These are phyloP conservation scores for Camellia oleifera DNA, from an alignment of 179 eudicot species.

Conservation along the genomic window DNA sequence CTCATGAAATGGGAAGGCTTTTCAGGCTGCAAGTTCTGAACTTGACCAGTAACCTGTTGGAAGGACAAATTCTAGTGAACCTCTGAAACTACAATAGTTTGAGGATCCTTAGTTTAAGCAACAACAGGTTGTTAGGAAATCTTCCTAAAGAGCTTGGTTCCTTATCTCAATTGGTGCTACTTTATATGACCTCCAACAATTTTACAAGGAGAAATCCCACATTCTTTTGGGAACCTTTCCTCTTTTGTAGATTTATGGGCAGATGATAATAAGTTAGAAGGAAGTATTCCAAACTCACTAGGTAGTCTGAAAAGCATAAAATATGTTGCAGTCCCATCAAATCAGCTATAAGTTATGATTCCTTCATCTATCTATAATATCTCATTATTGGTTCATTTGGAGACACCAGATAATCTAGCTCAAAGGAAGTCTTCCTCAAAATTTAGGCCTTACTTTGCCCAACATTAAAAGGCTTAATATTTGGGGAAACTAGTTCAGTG, in stretches of 20 bases:
- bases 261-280: neutral
- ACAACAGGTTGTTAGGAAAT: neutral
- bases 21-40: neutral
- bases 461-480: neutral
- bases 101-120: neutral
- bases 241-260: neutral
- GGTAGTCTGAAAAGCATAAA: neutral
- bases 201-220: neutral
- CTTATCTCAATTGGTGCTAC: neutral
- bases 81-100: neutral
- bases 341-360: conserved; percentile 5
- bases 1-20: neutral
- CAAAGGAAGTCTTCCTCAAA: conserved; percentile 17
- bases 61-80: neutral
- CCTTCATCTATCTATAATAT: conserved; percentile 10
- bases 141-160: neutral
- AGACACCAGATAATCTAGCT: neutral
- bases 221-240: neutral
- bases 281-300: neutral
- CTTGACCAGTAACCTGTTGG: neutral
- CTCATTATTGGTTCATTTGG: neutral
- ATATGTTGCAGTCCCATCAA: neutral
- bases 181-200: neutral
- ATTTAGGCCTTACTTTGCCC: conserved; percentile 11
- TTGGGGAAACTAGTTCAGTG: neutral